Conservation (phyloP, 257 asterid genomes). For the Penstemon eatonii region DNA sequence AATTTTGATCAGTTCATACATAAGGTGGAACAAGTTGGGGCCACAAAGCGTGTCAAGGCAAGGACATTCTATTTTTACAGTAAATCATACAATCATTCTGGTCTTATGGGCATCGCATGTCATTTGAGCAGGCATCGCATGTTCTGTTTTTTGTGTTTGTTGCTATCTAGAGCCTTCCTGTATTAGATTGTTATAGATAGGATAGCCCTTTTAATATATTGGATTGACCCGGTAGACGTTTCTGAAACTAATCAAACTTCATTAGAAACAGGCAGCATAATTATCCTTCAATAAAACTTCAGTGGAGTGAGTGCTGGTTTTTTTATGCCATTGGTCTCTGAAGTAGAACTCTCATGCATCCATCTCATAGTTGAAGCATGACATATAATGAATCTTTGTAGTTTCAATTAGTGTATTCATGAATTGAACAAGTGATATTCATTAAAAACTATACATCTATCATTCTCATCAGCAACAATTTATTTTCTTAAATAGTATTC, state of each 20-base stretch:
- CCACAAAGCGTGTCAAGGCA: conserved; percentile 80
- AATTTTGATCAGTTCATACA: conserved; percentile 73
- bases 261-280: neutral
- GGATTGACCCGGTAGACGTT: neutral
- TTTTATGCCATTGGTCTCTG: neutral
- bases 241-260: neutral
- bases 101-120: no score
- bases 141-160: neutral
- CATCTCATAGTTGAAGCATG: neutral
- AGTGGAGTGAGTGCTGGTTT: neutral
- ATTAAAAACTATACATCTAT: neutral
- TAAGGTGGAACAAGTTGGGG: conserved; percentile 81
- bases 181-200: neutral
- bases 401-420: conserved; percentile 1
- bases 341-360: neutral
- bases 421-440: conserved; percentile 9
- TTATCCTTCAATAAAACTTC: neutral
- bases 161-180: neutral
- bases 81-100: no score
- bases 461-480: neutral
- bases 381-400: neutral
- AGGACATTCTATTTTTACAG: conserved; percentile 11
- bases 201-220: neutral
- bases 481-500: neutral
- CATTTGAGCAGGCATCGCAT: neutral